These are phyloP conservation scores for Irpex sp. DNA, from an alignment of 1,284 basidiomycete species.

Conservation along the genomic window DNA sequence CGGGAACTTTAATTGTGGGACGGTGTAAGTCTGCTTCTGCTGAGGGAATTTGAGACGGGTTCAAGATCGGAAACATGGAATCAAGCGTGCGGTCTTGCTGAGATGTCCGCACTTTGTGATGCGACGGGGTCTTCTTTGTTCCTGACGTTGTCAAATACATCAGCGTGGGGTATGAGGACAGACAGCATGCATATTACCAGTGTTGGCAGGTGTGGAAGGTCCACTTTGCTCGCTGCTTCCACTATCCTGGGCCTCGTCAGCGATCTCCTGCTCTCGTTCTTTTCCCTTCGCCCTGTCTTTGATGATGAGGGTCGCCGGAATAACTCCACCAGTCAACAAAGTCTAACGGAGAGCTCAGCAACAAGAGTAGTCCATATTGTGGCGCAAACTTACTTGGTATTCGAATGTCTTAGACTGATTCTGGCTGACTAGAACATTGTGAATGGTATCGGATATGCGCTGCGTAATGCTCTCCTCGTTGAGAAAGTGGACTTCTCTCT, in stretches of 20 bases:
- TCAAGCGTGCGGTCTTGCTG: slow-evolving; percentile 87
- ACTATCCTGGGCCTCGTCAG: slow-evolving; percentile 32
- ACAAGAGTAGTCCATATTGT: background rate
- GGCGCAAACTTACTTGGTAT: slow-evolving; percentile 60
- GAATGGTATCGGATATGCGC: slow-evolving; percentile 71
- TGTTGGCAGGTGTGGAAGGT: background rate
- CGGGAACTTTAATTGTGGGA: slow-evolving; percentile 20
- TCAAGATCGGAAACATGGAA: slow-evolving; percentile 79
- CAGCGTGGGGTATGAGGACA: background rate
- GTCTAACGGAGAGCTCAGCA: slow-evolving; percentile 40
- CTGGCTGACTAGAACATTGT: slow-evolving; percentile 63
- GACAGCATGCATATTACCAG: background rate
- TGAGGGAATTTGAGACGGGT: slow-evolving; percentile 37
- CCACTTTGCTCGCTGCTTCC: background rate
- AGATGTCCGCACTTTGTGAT: slow-evolving; percentile 93
- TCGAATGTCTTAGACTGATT: slow-evolving; percentile 73
- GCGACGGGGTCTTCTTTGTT: slow-evolving; percentile 57
- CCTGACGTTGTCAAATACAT: slow-evolving; percentile 16
- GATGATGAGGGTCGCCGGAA: slow-evolving; percentile 29
- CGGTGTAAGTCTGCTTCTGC: background rate
- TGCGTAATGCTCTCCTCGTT: slow-evolving; percentile 90
- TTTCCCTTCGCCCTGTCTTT: slow-evolving; percentile 47
- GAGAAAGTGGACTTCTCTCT: slow-evolving; percentile 94
- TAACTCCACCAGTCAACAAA: slow-evolving; percentile 51
- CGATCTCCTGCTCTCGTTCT: slow-evolving; percentile 23